Percentiles rank a stretch among this genome's conserved stretches.
phyloP scores from a whole-genome alignment of 441 rosid genomes.

The Metrosideros polymorpha region DNA sequence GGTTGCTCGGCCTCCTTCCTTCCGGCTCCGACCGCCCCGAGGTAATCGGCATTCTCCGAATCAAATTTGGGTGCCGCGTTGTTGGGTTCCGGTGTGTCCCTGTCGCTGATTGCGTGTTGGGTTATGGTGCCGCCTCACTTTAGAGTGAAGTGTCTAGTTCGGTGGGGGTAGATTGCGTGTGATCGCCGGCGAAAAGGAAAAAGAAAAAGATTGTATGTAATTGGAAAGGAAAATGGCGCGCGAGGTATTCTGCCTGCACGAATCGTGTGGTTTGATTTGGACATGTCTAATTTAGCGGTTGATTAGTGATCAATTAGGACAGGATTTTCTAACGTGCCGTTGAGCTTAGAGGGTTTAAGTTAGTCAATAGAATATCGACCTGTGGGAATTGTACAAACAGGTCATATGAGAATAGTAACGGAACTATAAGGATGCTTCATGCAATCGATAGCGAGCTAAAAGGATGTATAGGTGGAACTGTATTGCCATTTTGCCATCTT shows the following conservation, averaged over 20 bases:
- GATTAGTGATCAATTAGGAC: neutral
- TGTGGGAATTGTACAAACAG: neutral
- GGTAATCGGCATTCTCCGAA: slow-evolving; percentile 27
- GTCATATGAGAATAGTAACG: neutral
- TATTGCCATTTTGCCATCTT: neutral
- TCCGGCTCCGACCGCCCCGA: slow-evolving; percentile 75
- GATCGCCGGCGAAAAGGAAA: neutral
- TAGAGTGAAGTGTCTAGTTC: neutral
- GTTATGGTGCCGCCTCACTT: neutral
- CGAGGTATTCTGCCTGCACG: neutral
- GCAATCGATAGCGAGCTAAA: neutral
- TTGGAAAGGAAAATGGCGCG: neutral
- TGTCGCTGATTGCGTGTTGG: neutral
- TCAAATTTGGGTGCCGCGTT: neutral
- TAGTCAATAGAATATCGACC: neutral
- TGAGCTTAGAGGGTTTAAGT: neutral
- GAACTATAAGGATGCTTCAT: neutral
- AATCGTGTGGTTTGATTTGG: neutral
- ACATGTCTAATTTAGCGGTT: neutral
- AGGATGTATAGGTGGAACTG: neutral
- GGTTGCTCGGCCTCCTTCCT: slow-evolving; percentile 80
- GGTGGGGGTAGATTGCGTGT: neutral
- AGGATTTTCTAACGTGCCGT: neutral
- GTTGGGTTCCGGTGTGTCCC: neutral
- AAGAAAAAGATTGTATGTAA: neutral